Conservation (phyloP, 768 basidiomycete genomes). For the Floccularia luteovirens region DNA sequence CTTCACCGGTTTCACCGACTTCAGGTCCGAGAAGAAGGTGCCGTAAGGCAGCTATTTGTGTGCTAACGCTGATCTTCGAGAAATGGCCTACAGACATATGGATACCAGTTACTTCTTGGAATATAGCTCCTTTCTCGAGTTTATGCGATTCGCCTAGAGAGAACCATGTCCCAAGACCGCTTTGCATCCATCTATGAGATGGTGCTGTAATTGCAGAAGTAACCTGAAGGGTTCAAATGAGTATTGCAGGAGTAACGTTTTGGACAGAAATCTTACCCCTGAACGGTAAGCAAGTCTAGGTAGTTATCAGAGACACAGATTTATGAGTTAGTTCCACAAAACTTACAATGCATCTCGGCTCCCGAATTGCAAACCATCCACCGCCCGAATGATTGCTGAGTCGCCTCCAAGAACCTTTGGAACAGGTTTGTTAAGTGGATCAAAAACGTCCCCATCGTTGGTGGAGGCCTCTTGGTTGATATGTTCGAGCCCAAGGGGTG, state of each 20-base stretch:
- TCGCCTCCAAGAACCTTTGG: constrained; percentile 46
- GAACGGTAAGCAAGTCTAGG: constrained; percentile 4
- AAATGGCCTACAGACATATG: constrained; percentile 56
- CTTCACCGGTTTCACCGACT: constrained; percentile 28
- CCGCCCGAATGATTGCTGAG: constrained; percentile 51
- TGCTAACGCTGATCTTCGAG: constrained; percentile 56
- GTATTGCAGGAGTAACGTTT: background rate
- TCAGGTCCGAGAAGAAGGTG: constrained; percentile 44
- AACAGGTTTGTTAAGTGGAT: constrained; percentile 37
- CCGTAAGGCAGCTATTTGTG: constrained; percentile 72
- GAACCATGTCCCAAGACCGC: constrained; percentile 63
- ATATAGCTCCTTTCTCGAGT: constrained; percentile 53
- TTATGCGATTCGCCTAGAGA: constrained; percentile 52
- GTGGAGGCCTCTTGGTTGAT: constrained; percentile 66
- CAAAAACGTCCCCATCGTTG: constrained; percentile 55
- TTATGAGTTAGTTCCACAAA: background rate
- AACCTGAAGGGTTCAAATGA: constrained; percentile 16
- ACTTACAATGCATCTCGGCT: constrained; percentile 68
- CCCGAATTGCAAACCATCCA: constrained; percentile 65
- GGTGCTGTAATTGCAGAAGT: constrained; percentile 64
- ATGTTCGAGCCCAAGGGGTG: constrained; percentile 62
- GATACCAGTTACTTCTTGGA: constrained; percentile 56
- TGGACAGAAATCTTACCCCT: background rate
- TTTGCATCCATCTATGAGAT: constrained; percentile 39
- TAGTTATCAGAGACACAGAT: background rate